These are phyloP conservation scores for Trypanosoma boissoni DNA, from an alignment of 208 protist species.

Conservation along the genomic window DNA sequence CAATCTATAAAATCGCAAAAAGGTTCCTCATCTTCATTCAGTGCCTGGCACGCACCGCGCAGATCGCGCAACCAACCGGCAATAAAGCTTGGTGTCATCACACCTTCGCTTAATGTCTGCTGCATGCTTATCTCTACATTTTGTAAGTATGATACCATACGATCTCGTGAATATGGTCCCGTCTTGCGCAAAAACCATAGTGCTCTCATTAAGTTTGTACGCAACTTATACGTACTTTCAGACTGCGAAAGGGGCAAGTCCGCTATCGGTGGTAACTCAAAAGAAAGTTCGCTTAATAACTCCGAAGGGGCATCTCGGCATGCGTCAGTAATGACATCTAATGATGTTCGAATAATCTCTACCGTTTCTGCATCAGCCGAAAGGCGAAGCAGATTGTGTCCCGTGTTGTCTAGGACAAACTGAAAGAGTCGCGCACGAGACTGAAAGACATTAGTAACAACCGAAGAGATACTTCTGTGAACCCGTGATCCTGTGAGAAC, in stretches of 20 bases:
- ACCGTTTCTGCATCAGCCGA: conserved; percentile 50
- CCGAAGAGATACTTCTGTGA: conserved; percentile 37
- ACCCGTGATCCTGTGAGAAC: conserved; percentile 50
- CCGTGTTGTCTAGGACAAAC: conserved; percentile 77
- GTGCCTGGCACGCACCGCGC: conserved; percentile 56
- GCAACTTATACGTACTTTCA: conserved; percentile 72
- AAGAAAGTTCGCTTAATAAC: conserved; percentile 50
- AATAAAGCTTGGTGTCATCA: conserved; percentile 52
- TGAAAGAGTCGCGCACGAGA: conserved; percentile 65
- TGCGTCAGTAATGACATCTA: conserved; percentile 69
- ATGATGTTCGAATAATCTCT: conserved; percentile 65
- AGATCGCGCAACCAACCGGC: conserved; percentile 87
- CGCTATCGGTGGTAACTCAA: conserved; percentile 73
- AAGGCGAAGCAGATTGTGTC: conserved; percentile 73
- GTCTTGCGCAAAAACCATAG: conserved; percentile 52
- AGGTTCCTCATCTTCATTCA: conserved; percentile 36
- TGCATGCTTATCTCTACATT: conserved; percentile 72
- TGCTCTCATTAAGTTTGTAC: conserved; percentile 64
- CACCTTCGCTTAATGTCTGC: conserved; percentile 45
- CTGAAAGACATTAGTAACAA: conserved; percentile 75
- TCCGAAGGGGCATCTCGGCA: conserved; percentile 51
- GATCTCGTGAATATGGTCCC: conserved; percentile 33
- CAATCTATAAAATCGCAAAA: conserved; percentile 78
- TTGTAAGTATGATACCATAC: conserved; percentile 48
- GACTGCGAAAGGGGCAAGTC: conserved; percentile 76